Evolutionary conservation across 805 yeast species (phyloP).

Genomic region (Debaryomyces castellii): DNA sequence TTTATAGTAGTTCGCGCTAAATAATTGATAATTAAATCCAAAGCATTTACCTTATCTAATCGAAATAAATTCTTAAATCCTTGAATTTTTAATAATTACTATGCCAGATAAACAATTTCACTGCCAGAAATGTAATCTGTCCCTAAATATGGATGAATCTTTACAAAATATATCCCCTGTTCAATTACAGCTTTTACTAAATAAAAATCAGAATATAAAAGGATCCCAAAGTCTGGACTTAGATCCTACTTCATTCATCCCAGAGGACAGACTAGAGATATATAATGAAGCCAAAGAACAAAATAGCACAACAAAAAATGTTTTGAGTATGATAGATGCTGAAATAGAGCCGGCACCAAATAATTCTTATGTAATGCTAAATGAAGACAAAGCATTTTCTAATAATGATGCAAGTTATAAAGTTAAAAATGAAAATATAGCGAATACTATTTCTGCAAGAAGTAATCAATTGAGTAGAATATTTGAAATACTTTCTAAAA

Average conservation of each 20-base stretch:
- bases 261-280: constrained; percentile 36
- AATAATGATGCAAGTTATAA: neutral
- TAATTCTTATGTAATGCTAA: constrained; percentile 19
- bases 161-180: constrained; percentile 51
- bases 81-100: neutral
- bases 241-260: constrained; percentile 34
- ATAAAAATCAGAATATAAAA: constrained; percentile 14
- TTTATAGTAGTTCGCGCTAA: too few species aligned
- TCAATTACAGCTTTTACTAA: constrained; percentile 53
- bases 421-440: constrained; percentile 6
- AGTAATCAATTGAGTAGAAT: constrained; percentile 58
- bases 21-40: too few species aligned
- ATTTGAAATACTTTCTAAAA: constrained; percentile 65
- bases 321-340: constrained; percentile 28
- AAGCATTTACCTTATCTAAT: constrained; percentile 1
- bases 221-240: neutral
- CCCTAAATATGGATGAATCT: constrained; percentile 56
- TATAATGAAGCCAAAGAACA: constrained; percentile 29
- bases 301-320: constrained; percentile 20
- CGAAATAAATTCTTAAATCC: neutral
- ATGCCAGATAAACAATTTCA: constrained; percentile 14
- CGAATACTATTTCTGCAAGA: constrained; percentile 44
- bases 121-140: constrained; percentile 66
- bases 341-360: constrained; percentile 18
- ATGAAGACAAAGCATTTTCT: constrained; percentile 7